Evolutionary conservation across 176 grass and related monocot species (phyloP).

Genomic region (Carex myosuroides): DNA sequence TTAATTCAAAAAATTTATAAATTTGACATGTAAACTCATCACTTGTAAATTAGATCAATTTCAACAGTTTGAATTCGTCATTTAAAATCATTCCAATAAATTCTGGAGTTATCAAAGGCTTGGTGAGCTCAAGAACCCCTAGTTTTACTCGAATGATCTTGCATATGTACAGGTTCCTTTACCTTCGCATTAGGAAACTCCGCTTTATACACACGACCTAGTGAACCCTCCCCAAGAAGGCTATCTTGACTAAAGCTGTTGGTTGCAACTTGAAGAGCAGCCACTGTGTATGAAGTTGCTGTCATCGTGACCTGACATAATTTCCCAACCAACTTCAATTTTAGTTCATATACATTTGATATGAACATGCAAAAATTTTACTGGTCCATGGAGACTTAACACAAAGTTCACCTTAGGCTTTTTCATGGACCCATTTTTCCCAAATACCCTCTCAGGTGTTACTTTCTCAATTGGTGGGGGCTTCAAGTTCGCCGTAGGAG

Average conservation of each 20-base stretch:
- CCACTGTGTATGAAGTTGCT: constrained; percentile 68
- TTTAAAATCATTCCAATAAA: no score
- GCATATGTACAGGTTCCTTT: constrained; percentile 11
- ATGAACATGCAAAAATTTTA: background rate
- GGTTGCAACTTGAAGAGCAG: constrained; percentile 88
- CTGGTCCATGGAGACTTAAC: background rate
- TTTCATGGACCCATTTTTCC: constrained; percentile 59
- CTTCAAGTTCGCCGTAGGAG: constrained; percentile 33
- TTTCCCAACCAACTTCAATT: background rate
- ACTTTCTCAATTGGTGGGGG: constrained; percentile 52
- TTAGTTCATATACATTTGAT: background rate
- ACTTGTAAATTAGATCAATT: no score
- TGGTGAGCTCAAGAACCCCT: no score
- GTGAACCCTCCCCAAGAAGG: constrained; percentile 88
- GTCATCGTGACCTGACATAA: constrained; percentile 39
- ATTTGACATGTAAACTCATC: no score
- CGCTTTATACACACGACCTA: constrained; percentile 91
- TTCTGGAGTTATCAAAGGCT: no score
- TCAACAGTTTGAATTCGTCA: no score
- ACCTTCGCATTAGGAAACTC: constrained; percentile 93
- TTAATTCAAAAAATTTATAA: no score
- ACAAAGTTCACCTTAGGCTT: constrained; percentile 37
- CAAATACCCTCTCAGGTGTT: constrained; percentile 55
- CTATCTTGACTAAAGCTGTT: constrained; percentile 97
- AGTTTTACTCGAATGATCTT: background rate